phyloP scores from a whole-genome alignment of 148 eudicot species.

The Dysphania ambrosioides region DNA sequence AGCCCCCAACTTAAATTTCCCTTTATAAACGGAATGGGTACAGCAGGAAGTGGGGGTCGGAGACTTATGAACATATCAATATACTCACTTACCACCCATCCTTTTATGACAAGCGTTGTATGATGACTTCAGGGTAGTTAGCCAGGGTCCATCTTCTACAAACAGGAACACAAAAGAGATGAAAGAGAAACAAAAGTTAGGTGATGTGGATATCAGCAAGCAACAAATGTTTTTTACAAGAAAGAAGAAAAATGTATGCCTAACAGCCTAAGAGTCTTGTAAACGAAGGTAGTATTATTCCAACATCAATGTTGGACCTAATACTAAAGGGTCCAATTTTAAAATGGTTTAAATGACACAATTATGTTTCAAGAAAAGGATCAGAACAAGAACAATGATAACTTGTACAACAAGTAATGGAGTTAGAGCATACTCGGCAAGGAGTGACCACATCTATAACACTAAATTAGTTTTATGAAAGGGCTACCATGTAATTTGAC shows the following conservation, averaged over 20 bases:
- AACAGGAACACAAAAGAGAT: conserved; percentile 12
- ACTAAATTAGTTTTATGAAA: no score
- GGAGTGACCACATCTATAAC: no score
- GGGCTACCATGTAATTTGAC: no score
- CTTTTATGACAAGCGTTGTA: conserved; percentile 25
- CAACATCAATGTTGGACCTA: no score
- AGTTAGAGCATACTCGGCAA: no score
- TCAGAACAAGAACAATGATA: no score
- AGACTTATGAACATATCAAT: conserved; percentile 28
- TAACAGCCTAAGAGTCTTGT: no score
- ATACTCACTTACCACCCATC: conserved; percentile 38
- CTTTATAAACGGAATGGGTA: conserved; percentile 18
- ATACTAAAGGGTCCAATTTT: no score
- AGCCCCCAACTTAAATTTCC: conserved; percentile 14
- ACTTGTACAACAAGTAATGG: no score
- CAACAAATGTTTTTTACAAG: neutral
- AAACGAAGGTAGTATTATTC: no score
- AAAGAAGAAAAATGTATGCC: neutral
- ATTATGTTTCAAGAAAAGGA: no score
- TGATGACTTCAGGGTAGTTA: conserved; percentile 26
- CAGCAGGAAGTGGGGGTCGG: conserved; percentile 30
- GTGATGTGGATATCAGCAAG: neutral
- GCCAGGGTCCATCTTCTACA: conserved; percentile 27
- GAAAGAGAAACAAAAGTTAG: neutral
- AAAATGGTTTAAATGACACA: no score